These are phyloP conservation scores for Craterostigma plantagineum DNA, from an alignment of 257 asterid species.

Conservation along the genomic window DNA sequence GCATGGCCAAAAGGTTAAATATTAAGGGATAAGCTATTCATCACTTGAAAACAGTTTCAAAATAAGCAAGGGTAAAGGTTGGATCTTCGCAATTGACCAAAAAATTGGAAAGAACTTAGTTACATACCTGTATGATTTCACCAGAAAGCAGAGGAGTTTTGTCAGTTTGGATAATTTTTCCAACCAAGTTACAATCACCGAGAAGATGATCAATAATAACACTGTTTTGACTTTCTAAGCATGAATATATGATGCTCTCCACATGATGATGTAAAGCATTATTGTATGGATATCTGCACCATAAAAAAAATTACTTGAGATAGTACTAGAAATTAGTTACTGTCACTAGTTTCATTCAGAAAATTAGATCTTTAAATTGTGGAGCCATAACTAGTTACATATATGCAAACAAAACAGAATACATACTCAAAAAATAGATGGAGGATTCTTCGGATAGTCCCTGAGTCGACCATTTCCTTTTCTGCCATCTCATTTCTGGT, in stretches of 20 bases:
- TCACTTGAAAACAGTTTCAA: too few relatives aligned
- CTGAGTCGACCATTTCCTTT: slow-evolving; percentile 45
- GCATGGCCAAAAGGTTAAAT: too few relatives aligned
- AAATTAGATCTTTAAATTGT: too few relatives aligned
- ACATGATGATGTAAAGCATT: slow-evolving; percentile 72
- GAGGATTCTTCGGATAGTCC: slow-evolving; percentile 41
- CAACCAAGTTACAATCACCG: slow-evolving; percentile 34
- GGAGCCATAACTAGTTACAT: too few relatives aligned
- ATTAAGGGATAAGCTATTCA: too few relatives aligned
- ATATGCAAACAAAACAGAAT: slow-evolving; percentile 2
- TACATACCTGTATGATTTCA: slow-evolving; percentile 22
- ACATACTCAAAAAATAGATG: slow-evolving; percentile 61
- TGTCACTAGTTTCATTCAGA: too few relatives aligned
- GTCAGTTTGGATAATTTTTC: slow-evolving; percentile 39
- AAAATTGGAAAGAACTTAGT: too few relatives aligned
- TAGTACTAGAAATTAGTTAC: background rate
- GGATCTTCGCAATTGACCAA: too few relatives aligned
- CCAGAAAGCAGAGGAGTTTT: slow-evolving; percentile 30
- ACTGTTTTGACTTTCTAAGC: slow-evolving; percentile 43
- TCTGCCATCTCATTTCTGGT: slow-evolving; percentile 50
- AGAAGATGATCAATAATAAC: slow-evolving; percentile 39
- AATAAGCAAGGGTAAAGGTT: too few relatives aligned
- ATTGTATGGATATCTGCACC: slow-evolving; percentile 50
- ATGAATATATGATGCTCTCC: slow-evolving; percentile 51
- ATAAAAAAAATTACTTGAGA: background rate